phyloP scores from a whole-genome alignment of 2,329 filamentous ascomycete genomes.

The Calonectria crousiana region DNA sequence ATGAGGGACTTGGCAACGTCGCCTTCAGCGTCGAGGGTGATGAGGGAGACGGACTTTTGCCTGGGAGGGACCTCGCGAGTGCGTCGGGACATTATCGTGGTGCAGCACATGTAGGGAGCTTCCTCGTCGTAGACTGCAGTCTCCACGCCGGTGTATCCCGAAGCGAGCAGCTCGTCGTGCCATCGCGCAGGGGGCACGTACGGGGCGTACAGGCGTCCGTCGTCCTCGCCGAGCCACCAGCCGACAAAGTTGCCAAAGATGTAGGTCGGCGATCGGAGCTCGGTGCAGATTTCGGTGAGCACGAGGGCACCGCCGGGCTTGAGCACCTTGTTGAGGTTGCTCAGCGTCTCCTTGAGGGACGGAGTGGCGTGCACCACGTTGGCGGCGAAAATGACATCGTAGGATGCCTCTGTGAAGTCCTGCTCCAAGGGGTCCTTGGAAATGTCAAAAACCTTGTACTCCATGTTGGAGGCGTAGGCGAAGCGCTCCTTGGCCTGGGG shows the following conservation, averaged over 20 bases:
- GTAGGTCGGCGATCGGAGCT: constrained; percentile 43
- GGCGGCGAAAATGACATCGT: constrained; percentile 53
- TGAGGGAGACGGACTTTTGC: neutral
- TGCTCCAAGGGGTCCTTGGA: constrained; percentile 44
- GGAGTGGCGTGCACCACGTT: constrained; percentile 54
- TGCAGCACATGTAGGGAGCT: constrained; percentile 29
- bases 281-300: constrained; percentile 44
- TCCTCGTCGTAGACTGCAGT: constrained; percentile 5
- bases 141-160: constrained; percentile 39
- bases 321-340: constrained; percentile 50
- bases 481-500: constrained; percentile 44
- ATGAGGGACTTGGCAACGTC: neutral
- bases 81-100: constrained; percentile 25
- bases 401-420: constrained; percentile 46
- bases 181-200: constrained; percentile 41
- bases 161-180: constrained; percentile 41
- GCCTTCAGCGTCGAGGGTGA: neutral
- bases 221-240: constrained; percentile 53
- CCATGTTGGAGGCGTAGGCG: constrained; percentile 27
- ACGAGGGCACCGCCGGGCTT: constrained; percentile 47
- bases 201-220: constrained; percentile 44
- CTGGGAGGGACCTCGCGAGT: neutral
- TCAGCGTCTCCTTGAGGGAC: constrained; percentile 39
- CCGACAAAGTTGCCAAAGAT: constrained; percentile 45
- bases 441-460: constrained; percentile 38